Conservation (phyloP, 2,329 filamentous ascomycete species). For the Ophiostoma australiae region DNA sequence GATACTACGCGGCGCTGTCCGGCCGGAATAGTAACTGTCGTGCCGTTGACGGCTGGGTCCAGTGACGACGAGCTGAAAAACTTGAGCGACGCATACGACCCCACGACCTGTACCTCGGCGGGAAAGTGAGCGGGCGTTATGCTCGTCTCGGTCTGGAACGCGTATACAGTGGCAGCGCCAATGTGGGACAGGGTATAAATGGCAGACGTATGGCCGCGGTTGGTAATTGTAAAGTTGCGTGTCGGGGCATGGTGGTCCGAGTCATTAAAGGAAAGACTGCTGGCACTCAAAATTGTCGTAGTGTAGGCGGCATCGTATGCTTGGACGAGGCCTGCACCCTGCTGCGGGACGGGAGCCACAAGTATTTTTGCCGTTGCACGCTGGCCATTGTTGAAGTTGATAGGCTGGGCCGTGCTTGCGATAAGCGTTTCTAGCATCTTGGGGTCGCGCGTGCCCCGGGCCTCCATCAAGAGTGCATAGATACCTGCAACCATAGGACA, state of each 20-base stretch:
- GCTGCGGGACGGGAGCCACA: neutral
- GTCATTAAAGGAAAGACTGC: conserved; percentile 8
- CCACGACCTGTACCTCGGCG: neutral
- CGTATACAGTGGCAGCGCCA: too few species aligned
- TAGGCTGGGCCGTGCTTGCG: neutral
- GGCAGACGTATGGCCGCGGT: neutral
- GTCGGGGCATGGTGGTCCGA: neutral
- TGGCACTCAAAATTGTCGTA: neutral
- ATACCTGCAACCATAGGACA: neutral
- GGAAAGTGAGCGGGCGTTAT: too few species aligned
- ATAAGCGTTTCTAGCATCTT: neutral
- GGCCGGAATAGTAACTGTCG: neutral
- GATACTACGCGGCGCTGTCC: neutral
- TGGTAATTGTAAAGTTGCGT: neutral
- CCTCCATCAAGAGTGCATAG: neutral
- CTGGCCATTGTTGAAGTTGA: neutral
- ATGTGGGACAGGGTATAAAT: too few species aligned
- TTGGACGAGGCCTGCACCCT: neutral
- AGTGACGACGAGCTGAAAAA: neutral
- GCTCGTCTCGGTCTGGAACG: too few species aligned
- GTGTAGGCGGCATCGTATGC: neutral
- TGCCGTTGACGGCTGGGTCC: neutral
- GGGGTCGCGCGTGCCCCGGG: neutral
- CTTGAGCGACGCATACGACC: neutral
- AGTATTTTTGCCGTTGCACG: neutral